Evolutionary conservation across 352 stramenopile genomes (phyloP), one percentile per base, ranked within the genome.

Genomic region (Globisporangium orthogonon): DNA sequence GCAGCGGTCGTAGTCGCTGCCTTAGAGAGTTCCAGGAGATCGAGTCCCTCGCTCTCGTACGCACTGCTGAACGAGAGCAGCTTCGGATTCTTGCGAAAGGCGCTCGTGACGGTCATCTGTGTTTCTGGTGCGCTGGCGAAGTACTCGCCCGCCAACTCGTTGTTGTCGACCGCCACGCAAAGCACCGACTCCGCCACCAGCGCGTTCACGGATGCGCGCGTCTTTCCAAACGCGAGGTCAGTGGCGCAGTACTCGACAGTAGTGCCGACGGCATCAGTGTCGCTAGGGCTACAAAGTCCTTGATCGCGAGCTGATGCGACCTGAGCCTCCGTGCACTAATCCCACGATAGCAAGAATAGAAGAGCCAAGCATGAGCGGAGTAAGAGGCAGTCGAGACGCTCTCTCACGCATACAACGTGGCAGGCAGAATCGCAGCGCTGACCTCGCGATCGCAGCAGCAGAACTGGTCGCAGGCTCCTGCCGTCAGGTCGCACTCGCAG

Each of bases 361-460:
- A 23, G 23, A 0, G 23, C 23, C 23, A 23, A 23, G 23, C 23
- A 23, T 23, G 23, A 23, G 23, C 23, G 23, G 23, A 23, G 23
- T 23, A 23, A 23, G 23, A 23, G 23, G 23, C 23, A 23, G 23
- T 23, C 23, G 33, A 37, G 33, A 5, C 6, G 33, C 33, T 37
- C 33, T 37, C 33, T 37, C 33, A 2, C 33, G 7, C 37, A 41
- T 11, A 11, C 9, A 2, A 14, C 35, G 10, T 14, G 10, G 5
- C 37, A 17, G 11, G 23, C 23, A 23, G 23, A 23, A 23, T 23
- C 23, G 23, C 13, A 43, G 9, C 35, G 14, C 23, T 1, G 31
- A 77, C 72, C 65, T 83, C 73, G 6, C 29, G 44, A 17, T 83
- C 73, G 30, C 73, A 83, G 68, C 73, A 83, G 65, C 70, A 83